These are phyloP conservation scores for Akanthomyces lecanii DNA, from an alignment of 2,329 filamentous ascomycete genomes.

Conservation along the genomic window DNA sequence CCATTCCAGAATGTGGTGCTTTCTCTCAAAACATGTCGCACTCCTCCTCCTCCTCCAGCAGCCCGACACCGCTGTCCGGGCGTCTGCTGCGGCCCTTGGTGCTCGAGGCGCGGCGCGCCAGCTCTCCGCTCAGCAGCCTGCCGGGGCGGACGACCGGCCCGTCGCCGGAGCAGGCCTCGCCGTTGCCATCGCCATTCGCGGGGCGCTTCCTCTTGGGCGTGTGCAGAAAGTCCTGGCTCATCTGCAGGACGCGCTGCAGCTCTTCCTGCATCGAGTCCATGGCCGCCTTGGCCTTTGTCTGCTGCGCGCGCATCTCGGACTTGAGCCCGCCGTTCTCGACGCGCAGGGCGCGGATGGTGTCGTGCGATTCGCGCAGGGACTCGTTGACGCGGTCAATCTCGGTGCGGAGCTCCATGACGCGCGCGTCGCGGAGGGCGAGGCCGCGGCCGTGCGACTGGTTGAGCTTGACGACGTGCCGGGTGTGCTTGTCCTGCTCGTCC, in stretches of 20 bases:
- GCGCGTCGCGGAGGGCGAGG: slow-evolving; percentile 48
- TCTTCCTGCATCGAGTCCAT: slow-evolving; percentile 50
- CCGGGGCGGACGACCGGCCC: slow-evolving; percentile 20
- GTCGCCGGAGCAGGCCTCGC: neutral
- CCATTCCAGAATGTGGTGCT: neutral
- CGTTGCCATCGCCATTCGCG: neutral
- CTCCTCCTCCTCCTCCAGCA: slow-evolving; percentile 52
- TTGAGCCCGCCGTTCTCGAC: slow-evolving; percentile 42
- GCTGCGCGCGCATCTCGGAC: slow-evolving; percentile 35
- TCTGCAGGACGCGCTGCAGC: slow-evolving; percentile 43
- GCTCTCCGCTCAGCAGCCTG: slow-evolving; percentile 25
- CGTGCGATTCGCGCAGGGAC: slow-evolving; percentile 44
- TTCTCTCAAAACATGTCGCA: slow-evolving; percentile 12
- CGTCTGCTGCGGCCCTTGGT: slow-evolving; percentile 39
- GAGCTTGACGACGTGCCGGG: slow-evolving; percentile 30
- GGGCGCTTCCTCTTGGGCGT: slow-evolving; percentile 25
- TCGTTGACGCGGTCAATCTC: slow-evolving; percentile 47
- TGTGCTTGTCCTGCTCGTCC: slow-evolving; percentile 32
- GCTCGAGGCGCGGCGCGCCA: slow-evolving; percentile 28
- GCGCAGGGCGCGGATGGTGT: slow-evolving; percentile 41
- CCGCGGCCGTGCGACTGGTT: slow-evolving; percentile 42
- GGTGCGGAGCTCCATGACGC: slow-evolving; percentile 43
- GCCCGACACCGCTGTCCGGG: slow-evolving; percentile 52
- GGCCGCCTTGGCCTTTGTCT: slow-evolving; percentile 37
- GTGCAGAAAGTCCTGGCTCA: slow-evolving; percentile 43